Percentiles rank a stretch among this genome's conserved stretches.
phyloP scores from a whole-genome alignment of 306 rosid species.

The Pterocarpus santalinus region DNA sequence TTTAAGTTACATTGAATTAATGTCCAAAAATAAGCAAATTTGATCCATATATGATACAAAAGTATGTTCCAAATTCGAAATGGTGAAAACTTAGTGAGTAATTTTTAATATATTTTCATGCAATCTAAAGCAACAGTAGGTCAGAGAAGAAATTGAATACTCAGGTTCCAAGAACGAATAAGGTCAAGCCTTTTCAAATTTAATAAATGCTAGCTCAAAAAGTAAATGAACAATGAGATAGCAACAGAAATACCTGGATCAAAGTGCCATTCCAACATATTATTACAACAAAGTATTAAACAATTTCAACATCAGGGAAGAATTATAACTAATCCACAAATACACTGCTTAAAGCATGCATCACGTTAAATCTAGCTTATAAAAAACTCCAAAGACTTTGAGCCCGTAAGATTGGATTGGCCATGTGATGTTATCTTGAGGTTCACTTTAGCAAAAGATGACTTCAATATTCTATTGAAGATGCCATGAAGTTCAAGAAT shows the following conservation, averaged over 20 bases:
- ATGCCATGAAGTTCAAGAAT: constrained; percentile 22
- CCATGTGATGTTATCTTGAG: constrained; percentile 13
- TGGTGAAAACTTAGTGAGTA: too few relatives aligned
- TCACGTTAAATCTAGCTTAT: constrained; percentile 6
- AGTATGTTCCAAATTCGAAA: too few relatives aligned
- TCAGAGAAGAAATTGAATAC: too few relatives aligned
- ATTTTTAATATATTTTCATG: too few relatives aligned
- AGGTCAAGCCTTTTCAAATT: constrained; percentile 47
- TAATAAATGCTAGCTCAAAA: constrained; percentile 23
- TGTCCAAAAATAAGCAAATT: too few relatives aligned
- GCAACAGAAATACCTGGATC: background rate
- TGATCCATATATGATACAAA: too few relatives aligned
- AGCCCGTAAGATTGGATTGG: constrained; percentile 3
- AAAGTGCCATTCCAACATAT: constrained; percentile 14
- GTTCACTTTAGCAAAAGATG: constrained; percentile 4
- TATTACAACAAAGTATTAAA: background rate
- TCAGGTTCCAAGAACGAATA: background rate
- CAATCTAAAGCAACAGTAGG: too few relatives aligned
- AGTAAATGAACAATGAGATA: background rate
- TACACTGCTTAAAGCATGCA: constrained; percentile 11
- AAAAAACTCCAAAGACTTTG: background rate
- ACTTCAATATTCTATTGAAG: constrained; percentile 22
- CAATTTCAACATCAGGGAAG: constrained; percentile 1
- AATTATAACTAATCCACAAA: constrained; percentile 15
- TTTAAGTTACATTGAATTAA: too few relatives aligned